Evolutionary conservation across 192 early-diverging fungal species (phyloP), one percentile per base, ranked within the genome.

Genomic region (Coemansia sp.): DNA sequence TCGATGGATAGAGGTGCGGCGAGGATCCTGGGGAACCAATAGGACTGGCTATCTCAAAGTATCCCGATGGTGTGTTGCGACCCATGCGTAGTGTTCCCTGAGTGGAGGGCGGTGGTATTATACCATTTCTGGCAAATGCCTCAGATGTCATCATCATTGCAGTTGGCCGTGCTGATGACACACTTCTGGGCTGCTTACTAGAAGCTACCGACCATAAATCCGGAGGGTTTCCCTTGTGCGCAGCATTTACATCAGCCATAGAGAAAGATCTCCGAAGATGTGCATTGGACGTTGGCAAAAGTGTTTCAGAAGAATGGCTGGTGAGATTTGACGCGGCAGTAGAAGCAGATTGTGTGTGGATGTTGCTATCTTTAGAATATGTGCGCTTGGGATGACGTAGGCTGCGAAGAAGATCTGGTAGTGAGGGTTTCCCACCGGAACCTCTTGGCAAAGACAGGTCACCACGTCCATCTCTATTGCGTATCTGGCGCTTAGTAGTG

Each of bases 131-230:
- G 5, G 72, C 72, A 57, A 74, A 51, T 6, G 72, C 72, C 30
- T 68, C 72, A 11, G 72, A 66, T 21, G 66, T 74, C 66, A 74
- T 74, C 72, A 74, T 68, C 52, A 68, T 23, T 3, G 72, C 72
- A 30, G 61, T 74, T 29, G 63, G 50, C 8, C 62, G 60, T 3
- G 72, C 72, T 25, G 72, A 74, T 32, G 72, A 64, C 23, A 59
- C 57, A 24, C 66, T 74, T 6, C 42, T 57, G 1, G 65, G 39
- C 25, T 67, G 51, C 23, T 23, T 27, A 4, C 24, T 39, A 21
- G 31, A 30, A 6, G 25, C 25, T 46, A 17, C 39, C 39, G 39
- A 46, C 39, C 39, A 46, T 17, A 14, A 17, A 14, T 46, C 39
- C 11, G 39, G 56, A 24, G 29, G 19, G 14, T 61, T 54, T 7